These are phyloP conservation scores for Fusarium coffeatum DNA, from an alignment of 2,329 filamentous ascomycete species.

Conservation along the genomic window DNA sequence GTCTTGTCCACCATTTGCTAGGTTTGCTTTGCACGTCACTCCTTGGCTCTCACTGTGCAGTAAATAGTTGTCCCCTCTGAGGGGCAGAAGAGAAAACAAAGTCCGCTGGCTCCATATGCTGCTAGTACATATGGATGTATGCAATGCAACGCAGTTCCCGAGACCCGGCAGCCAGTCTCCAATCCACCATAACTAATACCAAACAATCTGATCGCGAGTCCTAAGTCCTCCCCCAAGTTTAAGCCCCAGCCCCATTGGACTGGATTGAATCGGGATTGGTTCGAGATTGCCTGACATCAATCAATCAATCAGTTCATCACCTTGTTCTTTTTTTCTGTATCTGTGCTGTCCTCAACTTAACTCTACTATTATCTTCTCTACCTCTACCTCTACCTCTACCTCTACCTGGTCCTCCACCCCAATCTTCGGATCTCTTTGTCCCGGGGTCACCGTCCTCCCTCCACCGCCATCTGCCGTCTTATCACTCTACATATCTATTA, in stretches of 20 bases:
- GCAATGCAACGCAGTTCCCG: slow-evolving; percentile 40
- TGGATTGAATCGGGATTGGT: background rate
- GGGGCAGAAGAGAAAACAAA: slow-evolving; percentile 30
- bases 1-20: background rate
- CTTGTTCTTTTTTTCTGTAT: slow-evolving; percentile 8
- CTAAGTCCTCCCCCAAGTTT: slow-evolving; percentile 4
- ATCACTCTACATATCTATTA: slow-evolving; percentile 8
- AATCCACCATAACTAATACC: slow-evolving; percentile 42
- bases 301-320: background rate
- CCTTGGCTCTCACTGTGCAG: slow-evolving; percentile 5
- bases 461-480: slow-evolving; percentile 34
- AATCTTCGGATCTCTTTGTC: slow-evolving; percentile 19
- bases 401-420: background rate
- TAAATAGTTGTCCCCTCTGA: slow-evolving; percentile 7
- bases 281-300: slow-evolving; percentile 12
- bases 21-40: slow-evolving; percentile 35
- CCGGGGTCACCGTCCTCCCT: slow-evolving; percentile 32
- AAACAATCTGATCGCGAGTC: slow-evolving; percentile 26
- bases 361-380: background rate
- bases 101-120: slow-evolving; percentile 2
- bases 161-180: slow-evolving; percentile 35
- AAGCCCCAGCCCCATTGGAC: slow-evolving; percentile 24
- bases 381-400: background rate
- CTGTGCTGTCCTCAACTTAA: slow-evolving; percentile 4
- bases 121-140: slow-evolving; percentile 30